A percentile compares a stretch with the other conserved stretches of the same genome.
Conservation (phyloP, 805 yeast species). For the Metschnikowia anglica region DNA sequence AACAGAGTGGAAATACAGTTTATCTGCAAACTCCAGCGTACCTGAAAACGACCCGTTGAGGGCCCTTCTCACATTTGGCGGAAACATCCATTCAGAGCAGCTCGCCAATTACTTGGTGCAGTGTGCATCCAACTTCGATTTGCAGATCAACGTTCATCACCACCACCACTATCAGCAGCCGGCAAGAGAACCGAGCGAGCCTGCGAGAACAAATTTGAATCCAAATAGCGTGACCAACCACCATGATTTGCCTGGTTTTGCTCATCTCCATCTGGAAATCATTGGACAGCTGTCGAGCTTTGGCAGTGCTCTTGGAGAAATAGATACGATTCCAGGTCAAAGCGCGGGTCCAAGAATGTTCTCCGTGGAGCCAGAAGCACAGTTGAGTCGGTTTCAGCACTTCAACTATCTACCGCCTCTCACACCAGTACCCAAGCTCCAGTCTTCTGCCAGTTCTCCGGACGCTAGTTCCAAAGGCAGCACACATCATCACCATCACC, state of each 20-base stretch:
- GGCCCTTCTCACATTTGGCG: conserved; percentile 35
- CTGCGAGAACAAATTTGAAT: too few species aligned
- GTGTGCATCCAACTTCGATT: conserved; percentile 55
- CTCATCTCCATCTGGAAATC: conserved; percentile 7
- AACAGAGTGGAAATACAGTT: conserved; percentile 66
- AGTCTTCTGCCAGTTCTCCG: conserved; percentile 53
- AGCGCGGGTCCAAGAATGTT: neutral
- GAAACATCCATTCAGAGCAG: conserved; percentile 52
- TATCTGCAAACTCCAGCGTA: conserved; percentile 37
- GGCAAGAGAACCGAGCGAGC: neutral
- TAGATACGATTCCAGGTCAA: neutral
- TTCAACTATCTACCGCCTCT: conserved; percentile 72
- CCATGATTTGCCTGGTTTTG: conserved; percentile 9
- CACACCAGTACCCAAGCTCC: conserved; percentile 68
- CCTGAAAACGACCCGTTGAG: conserved; percentile 24
- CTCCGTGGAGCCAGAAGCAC: conserved; percentile 19
- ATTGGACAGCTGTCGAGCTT: conserved; percentile 5
- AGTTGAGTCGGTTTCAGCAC: conserved; percentile 45
- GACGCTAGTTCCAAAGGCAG: conserved; percentile 21
- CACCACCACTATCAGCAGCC: conserved; percentile 62
- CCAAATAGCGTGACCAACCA: too few species aligned
- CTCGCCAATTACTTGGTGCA: conserved; percentile 57
- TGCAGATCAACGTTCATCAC: conserved; percentile 74
- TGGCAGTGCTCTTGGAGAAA: neutral
- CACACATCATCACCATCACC: conserved; percentile 15